Percentiles rank a stretch among this genome's conserved stretches.
Conservation (phyloP, 495 filamentous ascomycete species). For the Aspergillus kassunensis region DNA sequence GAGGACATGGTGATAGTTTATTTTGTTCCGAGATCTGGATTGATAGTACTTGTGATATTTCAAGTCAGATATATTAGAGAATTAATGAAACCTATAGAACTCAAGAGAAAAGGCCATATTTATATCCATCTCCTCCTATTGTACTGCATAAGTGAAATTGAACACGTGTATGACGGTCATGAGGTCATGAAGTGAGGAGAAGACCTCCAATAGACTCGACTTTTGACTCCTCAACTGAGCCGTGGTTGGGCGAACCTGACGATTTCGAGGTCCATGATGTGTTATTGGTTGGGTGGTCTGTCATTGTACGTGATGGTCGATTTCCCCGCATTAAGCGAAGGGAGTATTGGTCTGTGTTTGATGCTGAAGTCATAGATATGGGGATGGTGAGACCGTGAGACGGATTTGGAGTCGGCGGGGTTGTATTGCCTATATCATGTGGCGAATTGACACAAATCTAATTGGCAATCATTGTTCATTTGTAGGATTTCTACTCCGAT, state of each 20-base stretch:
- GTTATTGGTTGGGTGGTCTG: neutral
- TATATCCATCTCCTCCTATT: too few relatives aligned
- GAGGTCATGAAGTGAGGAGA: conserved; percentile 9
- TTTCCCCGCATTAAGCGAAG: conserved; percentile 4
- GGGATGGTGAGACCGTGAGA: neutral
- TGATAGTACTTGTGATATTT: too few relatives aligned
- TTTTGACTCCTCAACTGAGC: neutral
- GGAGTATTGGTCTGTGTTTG: neutral
- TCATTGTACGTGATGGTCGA: neutral
- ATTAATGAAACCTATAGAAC: too few relatives aligned
- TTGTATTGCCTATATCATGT: neutral
- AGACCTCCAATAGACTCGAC: too few relatives aligned
- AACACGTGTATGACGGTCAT: conserved; percentile 3
- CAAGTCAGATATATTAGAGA: too few relatives aligned
- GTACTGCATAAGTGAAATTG: too few relatives aligned
- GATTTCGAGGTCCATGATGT: too few relatives aligned
- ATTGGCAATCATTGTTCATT: neutral
- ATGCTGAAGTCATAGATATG: conserved; percentile 6
- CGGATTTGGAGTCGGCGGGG: neutral
- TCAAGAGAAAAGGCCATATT: too few relatives aligned
- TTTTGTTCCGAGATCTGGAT: neutral
- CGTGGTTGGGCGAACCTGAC: neutral
- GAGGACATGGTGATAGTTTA: conserved; percentile 1
- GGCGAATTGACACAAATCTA: neutral
- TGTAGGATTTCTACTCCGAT: neutral